Percentiles rank a stretch among this genome's conserved stretches.
phyloP scores from a whole-genome alignment of 2,329 filamentous ascomycete species.

The Aspergillus bombycis region DNA sequence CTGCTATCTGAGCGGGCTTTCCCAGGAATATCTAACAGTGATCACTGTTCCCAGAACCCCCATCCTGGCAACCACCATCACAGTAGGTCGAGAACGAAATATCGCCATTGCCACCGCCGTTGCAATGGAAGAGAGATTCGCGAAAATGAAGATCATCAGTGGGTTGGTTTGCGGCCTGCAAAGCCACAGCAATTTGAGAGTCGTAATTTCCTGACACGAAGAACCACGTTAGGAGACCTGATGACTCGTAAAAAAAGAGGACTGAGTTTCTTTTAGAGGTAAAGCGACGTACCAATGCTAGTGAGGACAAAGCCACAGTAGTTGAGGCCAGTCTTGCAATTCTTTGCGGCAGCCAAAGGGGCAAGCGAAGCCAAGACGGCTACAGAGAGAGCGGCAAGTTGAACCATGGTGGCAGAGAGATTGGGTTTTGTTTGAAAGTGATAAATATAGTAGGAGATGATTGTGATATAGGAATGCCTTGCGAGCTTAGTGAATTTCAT shows the following conservation, averaged over 20 bases:
- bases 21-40: constrained; percentile 1
- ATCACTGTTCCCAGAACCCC: constrained; percentile 10
- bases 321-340: not conserved
- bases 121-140: constrained; percentile 4
- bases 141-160: not conserved
- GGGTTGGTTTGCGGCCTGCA: not conserved
- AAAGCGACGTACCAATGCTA: not conserved
- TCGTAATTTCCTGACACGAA: no score
- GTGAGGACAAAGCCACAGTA: not conserved
- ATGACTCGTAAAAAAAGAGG: no score
- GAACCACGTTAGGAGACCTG: no score
- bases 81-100: constrained; percentile 12
- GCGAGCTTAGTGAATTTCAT: no score
- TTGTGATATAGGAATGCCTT: no score
- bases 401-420: not conserved
- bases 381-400: not conserved
- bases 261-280: no score
- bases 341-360: not conserved
- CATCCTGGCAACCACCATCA: constrained; percentile 12
- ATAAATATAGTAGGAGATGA: no score
- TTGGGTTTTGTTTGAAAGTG: no score
- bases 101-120: constrained; percentile 10
- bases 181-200: not conserved
- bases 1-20: not conserved
- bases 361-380: not conserved